Percentiles rank a stretch among this genome's conserved stretches.
Evolutionary conservation across 768 basidiomycete genomes (phyloP).

Genomic region (Mycena olivaceomarginata): DNA sequence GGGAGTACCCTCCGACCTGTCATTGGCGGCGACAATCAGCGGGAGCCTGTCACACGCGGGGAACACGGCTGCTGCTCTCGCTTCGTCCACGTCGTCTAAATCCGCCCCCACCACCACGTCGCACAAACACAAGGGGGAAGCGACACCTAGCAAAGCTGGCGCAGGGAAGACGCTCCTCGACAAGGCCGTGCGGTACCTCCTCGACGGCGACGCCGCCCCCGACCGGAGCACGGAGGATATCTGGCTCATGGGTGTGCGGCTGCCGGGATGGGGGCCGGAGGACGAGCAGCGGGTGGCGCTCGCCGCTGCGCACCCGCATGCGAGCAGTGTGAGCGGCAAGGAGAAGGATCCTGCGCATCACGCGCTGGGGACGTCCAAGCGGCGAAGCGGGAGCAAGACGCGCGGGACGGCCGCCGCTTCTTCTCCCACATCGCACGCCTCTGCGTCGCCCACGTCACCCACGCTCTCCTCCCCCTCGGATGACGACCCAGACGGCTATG

Average conservation of each 20-base stretch:
- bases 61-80: constrained; percentile 13
- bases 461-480: too few relatives aligned
- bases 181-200: constrained; percentile 79
- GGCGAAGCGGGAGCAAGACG: too few relatives aligned
- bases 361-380: too few relatives aligned
- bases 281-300: constrained; percentile 25
- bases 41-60: neutral
- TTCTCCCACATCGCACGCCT: neutral
- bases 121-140: neutral
- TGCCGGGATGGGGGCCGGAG: constrained; percentile 69
- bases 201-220: constrained; percentile 84
- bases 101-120: neutral
- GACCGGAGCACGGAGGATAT: constrained; percentile 80
- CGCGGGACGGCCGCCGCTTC: neutral
- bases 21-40: too few relatives aligned
- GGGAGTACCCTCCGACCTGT: too few relatives aligned
- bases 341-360: too few relatives aligned
- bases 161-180: constrained; percentile 57
- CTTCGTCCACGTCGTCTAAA: neutral
- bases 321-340: too few relatives aligned
- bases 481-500: too few relatives aligned
- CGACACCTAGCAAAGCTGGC: neutral
- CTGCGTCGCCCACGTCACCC: neutral
- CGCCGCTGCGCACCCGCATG: neutral
- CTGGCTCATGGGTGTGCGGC: constrained; percentile 83